Evolutionary conservation across 371 early-diverging fungal species (phyloP), one percentile per base, ranked within the genome.

Genomic region (Nematocida ausubeli): DNA sequence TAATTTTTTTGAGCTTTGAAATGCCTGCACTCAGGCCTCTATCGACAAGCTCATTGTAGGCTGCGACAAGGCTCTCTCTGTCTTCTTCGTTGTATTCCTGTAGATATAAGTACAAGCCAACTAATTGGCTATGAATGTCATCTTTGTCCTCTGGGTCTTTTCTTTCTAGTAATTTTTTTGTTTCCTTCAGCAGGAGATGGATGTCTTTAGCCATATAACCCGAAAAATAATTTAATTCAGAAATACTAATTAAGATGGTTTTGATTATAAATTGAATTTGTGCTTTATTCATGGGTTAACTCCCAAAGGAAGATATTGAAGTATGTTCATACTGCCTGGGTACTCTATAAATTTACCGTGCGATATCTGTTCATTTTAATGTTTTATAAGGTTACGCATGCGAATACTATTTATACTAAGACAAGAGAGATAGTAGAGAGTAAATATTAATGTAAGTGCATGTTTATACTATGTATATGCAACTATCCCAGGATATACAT

Each of bases 21-120:
- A 75, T 42, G 14, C 78, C 78, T 42, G 42, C 40, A 19, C 32
- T 28, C 34, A 12, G 50, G 4, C 26, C 64, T 37, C 51, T 49
- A 19, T 75, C 78, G 22, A 66, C 78, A 32, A 75, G n/a, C 28
- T 32, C 35, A 56, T 75, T 75, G 35, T 75, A 75, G 26, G 44
- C 49, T 12, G 66, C 42, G 24, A 75, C 44, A 16, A 63, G 30
- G 19, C 0, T 2, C 14, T 65, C 42, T 66, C 24, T 54, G 28
- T 54, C 58, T 14, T 37, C 40, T 56, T 57, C 58, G 16, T 12
- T 28, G n/a, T 65, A 52, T 35, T 54, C 55, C 16, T 67, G 37
- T n/a, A 75, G 42, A 32, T 28, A 66, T 22, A 75, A 22, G 54
- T 32, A 65, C 19, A 75, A 1, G 6, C 50, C 78, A 2, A 67